phyloP scores from a whole-genome alignment of 2,329 filamentous ascomycete species.

The Aspergillus fructus region DNA sequence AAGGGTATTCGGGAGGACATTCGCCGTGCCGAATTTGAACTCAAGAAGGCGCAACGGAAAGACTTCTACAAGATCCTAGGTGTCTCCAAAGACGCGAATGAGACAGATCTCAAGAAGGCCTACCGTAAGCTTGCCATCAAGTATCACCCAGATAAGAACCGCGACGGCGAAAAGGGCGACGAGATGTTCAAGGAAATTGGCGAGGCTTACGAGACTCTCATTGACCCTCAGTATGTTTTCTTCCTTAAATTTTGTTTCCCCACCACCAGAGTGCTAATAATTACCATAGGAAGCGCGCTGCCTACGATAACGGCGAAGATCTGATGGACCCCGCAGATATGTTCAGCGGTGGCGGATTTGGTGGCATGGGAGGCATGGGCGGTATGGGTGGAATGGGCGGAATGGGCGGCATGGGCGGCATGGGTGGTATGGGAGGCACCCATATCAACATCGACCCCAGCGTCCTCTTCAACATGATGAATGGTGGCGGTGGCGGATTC shows the following conservation, averaged over 20 bases:
- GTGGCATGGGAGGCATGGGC: conserved; percentile 53
- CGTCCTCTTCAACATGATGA: conserved; percentile 83
- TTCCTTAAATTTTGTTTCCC: not conserved
- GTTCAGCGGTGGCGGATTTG: conserved; percentile 62
- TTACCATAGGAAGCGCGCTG: conserved; percentile 69
- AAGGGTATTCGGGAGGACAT: conserved; percentile 79
- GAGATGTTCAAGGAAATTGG: conserved; percentile 97
- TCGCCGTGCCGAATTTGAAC: conserved; percentile 83
- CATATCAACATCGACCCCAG: conserved; percentile 67
- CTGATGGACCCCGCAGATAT: conserved; percentile 84
- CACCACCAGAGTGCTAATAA: conserved; percentile 18
- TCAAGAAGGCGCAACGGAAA: conserved; percentile 97
- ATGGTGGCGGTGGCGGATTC: conserved; percentile 56
- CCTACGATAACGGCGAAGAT: conserved; percentile 91
- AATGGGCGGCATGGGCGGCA: conserved; percentile 57
- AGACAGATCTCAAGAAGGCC: conserved; percentile 89
- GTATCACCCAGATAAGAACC: conserved; percentile 98
- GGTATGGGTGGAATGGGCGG: conserved; percentile 42
- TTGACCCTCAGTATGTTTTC: conserved; percentile 77
- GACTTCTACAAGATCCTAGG: conserved; percentile 98
- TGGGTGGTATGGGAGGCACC: conserved; percentile 52
- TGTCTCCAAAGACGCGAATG: conserved; percentile 79
- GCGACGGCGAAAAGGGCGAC: conserved; percentile 71
- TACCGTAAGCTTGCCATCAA: conserved; percentile 93
- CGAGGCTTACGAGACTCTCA: conserved; percentile 94